phyloP scores from a whole-genome alignment of 805 yeast species.

The Grigorovia jiainica region DNA sequence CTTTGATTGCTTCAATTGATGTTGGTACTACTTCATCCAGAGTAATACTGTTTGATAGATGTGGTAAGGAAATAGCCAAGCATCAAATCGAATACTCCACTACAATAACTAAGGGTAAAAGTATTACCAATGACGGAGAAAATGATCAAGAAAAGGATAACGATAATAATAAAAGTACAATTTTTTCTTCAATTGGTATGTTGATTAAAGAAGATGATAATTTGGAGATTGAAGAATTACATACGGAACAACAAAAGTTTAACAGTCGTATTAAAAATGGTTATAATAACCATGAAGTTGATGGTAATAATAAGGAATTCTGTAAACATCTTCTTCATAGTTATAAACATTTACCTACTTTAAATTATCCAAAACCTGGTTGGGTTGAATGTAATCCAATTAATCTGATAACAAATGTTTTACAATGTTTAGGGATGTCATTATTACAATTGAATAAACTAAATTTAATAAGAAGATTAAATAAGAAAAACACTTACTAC shows the following conservation, averaged over 20 bases:
- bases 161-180: constrained; percentile 30
- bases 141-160: too few species aligned
- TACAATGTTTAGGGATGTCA: constrained; percentile 67
- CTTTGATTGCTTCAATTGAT: constrained; percentile 63
- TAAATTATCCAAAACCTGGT: constrained; percentile 70
- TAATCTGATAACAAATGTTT: constrained; percentile 62
- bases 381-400: constrained; percentile 94
- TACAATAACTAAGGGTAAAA: constrained; percentile 47
- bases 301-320: not conserved
- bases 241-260: too few species aligned
- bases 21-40: constrained; percentile 91
- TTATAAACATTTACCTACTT: too few species aligned
- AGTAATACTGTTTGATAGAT: constrained; percentile 65
- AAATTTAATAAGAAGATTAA: constrained; percentile 39
- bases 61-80: constrained; percentile 72
- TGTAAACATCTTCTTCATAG: too few species aligned
- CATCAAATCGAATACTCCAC: constrained; percentile 87
- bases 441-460: constrained; percentile 45
- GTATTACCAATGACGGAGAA: too few species aligned
- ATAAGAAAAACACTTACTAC: constrained; percentile 43
- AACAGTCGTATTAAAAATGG: too few species aligned
- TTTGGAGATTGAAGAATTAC: constrained; percentile 53
- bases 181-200: constrained; percentile 67
- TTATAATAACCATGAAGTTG: not conserved
- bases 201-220: constrained; percentile 51